Evolutionary conservation across 2,329 filamentous ascomycete species (phyloP).

Genomic region (Orbilia oligospora): DNA sequence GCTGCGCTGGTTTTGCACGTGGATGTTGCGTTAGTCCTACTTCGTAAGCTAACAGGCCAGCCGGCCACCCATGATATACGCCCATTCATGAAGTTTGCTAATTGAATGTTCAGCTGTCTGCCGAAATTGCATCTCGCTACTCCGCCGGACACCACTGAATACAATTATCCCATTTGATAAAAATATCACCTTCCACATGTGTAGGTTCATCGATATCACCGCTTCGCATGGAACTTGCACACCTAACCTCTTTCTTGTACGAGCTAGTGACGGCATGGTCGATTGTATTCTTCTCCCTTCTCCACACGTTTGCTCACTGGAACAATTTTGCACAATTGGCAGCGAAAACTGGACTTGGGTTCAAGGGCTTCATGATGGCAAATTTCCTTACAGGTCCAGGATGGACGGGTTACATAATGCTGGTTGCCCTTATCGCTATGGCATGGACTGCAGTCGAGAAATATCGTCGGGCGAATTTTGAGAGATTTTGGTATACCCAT

Average conservation of each 20-base stretch:
- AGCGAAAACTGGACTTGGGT: conserved; percentile 80
- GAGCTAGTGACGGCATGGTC: conserved; percentile 79
- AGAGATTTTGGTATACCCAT: conserved; percentile 92
- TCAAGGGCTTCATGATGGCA: conserved; percentile 82
- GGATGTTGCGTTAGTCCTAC: conserved; percentile 82
- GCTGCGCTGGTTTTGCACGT: conserved; percentile 84
- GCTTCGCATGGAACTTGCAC: neutral
- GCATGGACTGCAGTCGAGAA: conserved; percentile 83
- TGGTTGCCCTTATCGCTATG: conserved; percentile 83
- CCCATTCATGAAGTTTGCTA: neutral
- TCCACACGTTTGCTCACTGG: conserved; percentile 89
- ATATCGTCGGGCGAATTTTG: conserved; percentile 83
- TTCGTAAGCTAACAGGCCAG: conserved; percentile 68
- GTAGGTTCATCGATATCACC: conserved; percentile 63
- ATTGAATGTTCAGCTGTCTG: conserved; percentile 73
- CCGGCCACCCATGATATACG: neutral
- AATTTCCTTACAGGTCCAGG: conserved; percentile 85
- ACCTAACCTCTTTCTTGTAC: conserved; percentile 30
- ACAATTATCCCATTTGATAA: conserved; percentile 87
- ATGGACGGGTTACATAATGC: conserved; percentile 89
- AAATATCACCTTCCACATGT: conserved; percentile 90
- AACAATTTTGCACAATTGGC: conserved; percentile 86
- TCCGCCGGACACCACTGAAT: conserved; percentile 84
- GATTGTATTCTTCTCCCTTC: conserved; percentile 88
- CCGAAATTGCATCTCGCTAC: conserved; percentile 84